Percentiles rank a stretch among this genome's conserved stretches.
Evolutionary conservation across 352 stramenopile species (phyloP).

Genomic region (Globisporangium alternatum): DNA sequence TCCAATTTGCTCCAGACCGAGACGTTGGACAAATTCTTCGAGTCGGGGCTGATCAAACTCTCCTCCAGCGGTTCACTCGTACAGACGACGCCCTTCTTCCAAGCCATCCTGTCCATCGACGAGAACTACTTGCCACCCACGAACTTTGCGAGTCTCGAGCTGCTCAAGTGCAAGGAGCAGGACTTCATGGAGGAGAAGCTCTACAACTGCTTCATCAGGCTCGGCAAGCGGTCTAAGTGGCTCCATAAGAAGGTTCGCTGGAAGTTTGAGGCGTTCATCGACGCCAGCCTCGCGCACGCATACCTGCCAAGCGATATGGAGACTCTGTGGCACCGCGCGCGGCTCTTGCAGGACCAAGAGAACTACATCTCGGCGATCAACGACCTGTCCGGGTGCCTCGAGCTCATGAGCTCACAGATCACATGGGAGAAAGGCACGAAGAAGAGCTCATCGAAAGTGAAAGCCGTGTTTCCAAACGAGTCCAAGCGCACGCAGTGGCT

Average conservation of each 20-base stretch:
- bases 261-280: slow-evolving; percentile 53
- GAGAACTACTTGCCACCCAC: slow-evolving; percentile 44
- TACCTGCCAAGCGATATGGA: slow-evolving; percentile 53
- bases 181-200: slow-evolving; percentile 54
- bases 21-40: slow-evolving; percentile 58
- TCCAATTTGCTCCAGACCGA: slow-evolving; percentile 28
- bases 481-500: slow-evolving; percentile 42
- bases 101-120: slow-evolving; percentile 50
- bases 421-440: slow-evolving; percentile 35
- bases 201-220: slow-evolving; percentile 35
- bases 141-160: slow-evolving; percentile 53
- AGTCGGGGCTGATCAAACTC: slow-evolving; percentile 45
- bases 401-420: slow-evolving; percentile 34
- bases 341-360: slow-evolving; percentile 30
- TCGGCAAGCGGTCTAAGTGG: slow-evolving; percentile 49
- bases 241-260: slow-evolving; percentile 38
- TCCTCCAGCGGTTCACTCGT: slow-evolving; percentile 26
- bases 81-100: slow-evolving; percentile 43
- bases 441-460: slow-evolving; percentile 23
- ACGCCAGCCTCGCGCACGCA: slow-evolving; percentile 42
- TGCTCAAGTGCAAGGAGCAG: slow-evolving; percentile 58
- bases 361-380: slow-evolving; percentile 41
- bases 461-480: slow-evolving; percentile 34
- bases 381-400: slow-evolving; percentile 41
- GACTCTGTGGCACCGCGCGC: slow-evolving; percentile 44